These are phyloP conservation scores for Craspedostauros australis DNA, from an alignment of 108 stramenopile species.

Conservation along the genomic window DNA sequence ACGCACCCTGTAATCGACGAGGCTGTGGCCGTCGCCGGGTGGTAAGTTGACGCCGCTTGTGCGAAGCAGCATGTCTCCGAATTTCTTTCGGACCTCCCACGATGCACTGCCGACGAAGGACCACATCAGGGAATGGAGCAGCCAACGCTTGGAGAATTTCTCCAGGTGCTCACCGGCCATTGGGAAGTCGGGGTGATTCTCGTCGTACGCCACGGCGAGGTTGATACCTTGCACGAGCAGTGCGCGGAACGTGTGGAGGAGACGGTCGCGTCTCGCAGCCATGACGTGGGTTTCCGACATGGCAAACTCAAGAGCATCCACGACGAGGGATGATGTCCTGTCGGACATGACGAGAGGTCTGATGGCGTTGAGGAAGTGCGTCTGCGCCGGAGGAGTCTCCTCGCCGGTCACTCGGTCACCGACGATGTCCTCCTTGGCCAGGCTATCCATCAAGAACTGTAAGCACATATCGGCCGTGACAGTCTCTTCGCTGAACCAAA, in stretches of 20 bases:
- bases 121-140: conserved; percentile 91
- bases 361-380: conserved; percentile 64
- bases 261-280: conserved; percentile 77
- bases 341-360: conserved; percentile 51
- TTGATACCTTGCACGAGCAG: conserved; percentile 86
- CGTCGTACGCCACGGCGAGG: conserved; percentile 87
- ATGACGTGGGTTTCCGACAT: conserved; percentile 81
- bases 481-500: conserved; percentile 91
- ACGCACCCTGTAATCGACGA: conserved; percentile 82
- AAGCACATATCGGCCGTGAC: conserved; percentile 80
- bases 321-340: conserved; percentile 54
- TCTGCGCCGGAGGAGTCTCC: conserved; percentile 55
- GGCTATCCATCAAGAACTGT: conserved; percentile 41
- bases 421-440: conserved; percentile 43
- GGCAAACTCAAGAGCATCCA: conserved; percentile 76
- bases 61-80: conserved; percentile 66
- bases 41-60: conserved; percentile 74
- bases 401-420: conserved; percentile 33
- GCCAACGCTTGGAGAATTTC: conserved; percentile 88
- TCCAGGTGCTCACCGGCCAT: conserved; percentile 92
- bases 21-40: conserved; percentile 29
- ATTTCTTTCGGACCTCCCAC: conserved; percentile 75
- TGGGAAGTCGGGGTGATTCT: conserved; percentile 94
- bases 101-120: conserved; percentile 88
- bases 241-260: conserved; percentile 81